These are phyloP conservation scores for Hypocreales sp. DNA, from an alignment of 2,329 filamentous ascomycete genomes.

Conservation along the genomic window DNA sequence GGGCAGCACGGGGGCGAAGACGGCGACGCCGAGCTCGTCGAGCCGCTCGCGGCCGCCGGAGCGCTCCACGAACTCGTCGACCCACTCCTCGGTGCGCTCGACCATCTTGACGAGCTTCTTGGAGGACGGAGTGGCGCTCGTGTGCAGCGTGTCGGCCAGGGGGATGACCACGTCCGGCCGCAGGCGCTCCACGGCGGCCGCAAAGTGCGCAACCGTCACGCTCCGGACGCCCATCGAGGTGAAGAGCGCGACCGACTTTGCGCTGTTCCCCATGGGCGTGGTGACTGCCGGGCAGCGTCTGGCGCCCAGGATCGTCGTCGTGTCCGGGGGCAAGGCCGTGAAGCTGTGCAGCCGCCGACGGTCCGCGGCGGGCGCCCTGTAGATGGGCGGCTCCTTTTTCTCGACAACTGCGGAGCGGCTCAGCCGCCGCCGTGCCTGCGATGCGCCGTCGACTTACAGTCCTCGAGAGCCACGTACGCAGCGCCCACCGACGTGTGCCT, in stretches of 20 bases:
- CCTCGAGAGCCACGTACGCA: slow-evolving; percentile 74
- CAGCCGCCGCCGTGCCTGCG: background rate
- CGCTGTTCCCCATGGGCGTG: slow-evolving; percentile 55
- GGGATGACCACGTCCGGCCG: slow-evolving; percentile 69
- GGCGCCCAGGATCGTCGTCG: slow-evolving; percentile 58
- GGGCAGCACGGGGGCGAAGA: slow-evolving; percentile 58
- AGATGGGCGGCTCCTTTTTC: slow-evolving; percentile 33
- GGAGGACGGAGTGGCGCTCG: slow-evolving; percentile 35
- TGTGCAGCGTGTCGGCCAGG: slow-evolving; percentile 51
- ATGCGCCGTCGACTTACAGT: slow-evolving; percentile 48
- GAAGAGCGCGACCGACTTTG: slow-evolving; percentile 57
- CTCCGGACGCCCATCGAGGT: slow-evolving; percentile 76
- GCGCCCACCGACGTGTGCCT: slow-evolving; percentile 51
- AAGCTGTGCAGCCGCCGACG: slow-evolving; percentile 57
- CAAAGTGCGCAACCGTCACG: slow-evolving; percentile 55
- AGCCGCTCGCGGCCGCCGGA: slow-evolving; percentile 11
- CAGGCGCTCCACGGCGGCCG: slow-evolving; percentile 45
- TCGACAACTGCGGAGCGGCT: slow-evolving; percentile 33
- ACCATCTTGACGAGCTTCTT: slow-evolving; percentile 75
- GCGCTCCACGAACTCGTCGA: slow-evolving; percentile 47
- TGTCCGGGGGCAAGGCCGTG: slow-evolving; percentile 50
- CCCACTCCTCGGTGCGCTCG: slow-evolving; percentile 73
- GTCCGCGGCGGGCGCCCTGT: slow-evolving; percentile 18
- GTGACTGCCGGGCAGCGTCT: slow-evolving; percentile 63
- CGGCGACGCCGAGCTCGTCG: slow-evolving; percentile 17